Evolutionary conservation across 768 basidiomycete genomes (phyloP), one percentile per base, ranked within the genome.

Genomic region (Hygrophorus russula): DNA sequence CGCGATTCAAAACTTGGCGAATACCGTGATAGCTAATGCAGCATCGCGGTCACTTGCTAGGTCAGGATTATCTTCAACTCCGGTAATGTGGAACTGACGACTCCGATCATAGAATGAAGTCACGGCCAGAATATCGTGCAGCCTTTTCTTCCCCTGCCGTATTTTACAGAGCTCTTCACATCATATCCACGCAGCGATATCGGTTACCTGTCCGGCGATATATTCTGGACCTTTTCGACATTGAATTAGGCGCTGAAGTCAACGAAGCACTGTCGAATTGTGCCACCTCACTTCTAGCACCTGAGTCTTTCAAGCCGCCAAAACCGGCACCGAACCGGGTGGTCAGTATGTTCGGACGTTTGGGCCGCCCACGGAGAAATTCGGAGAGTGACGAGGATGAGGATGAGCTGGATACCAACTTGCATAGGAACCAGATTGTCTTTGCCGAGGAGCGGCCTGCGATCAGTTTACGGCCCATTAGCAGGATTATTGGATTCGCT

Each of bases 11-110:
- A 97, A 97, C 57, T 69, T 99, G 33, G 82, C 85, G 20, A 99
- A 99, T 57, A 89, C 92, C 14, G 92, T 98, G 40, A 86, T 98
- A 46, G 92, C 93, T 0, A 93, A 93, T 54, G 78, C 88, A 17
- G 92, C 96, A 1, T 98, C 96, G 17, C 77, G 90, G 36, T 82
- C 89, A 13, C 67, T 99, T 31, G 82, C 89, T 20, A 78, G 76
- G 91, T 92, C 55, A n/a, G 49, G 73, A 59, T 14, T 10, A 14
- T 32, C 44, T 35, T 42, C 17, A 19, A 28, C 29, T 42, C 15
- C 17, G 13, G 31, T 41, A 41, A 10, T 17, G 35, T 18, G 44
- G 2, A 41, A 5, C 30, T 32, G 45, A 31, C 31, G 47, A 48
- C 24, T 46, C 30, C n/a, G 18, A 46, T 19, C 15, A 4, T 50